These are phyloP conservation scores for Paraconiothyrium sp. DNA, from an alignment of 2,329 filamentous ascomycete genomes.

Conservation along the genomic window DNA sequence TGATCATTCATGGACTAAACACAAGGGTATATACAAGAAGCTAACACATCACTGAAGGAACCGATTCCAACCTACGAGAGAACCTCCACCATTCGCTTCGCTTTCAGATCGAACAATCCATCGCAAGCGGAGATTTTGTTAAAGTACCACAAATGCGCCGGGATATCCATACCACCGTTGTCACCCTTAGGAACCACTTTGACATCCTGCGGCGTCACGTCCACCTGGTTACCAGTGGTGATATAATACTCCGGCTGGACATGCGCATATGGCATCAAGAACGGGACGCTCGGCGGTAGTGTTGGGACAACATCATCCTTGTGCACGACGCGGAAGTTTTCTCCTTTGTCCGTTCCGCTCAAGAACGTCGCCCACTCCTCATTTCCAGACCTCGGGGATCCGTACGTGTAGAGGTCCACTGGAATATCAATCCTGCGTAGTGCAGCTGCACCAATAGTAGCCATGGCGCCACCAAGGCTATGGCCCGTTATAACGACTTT, in stretches of 20 bases:
- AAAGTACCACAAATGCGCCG: slow-evolving; percentile 50
- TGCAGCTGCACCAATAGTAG: slow-evolving; percentile 66
- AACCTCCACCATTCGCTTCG: slow-evolving; percentile 23
- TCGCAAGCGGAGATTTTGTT: slow-evolving; percentile 45
- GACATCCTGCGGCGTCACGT: slow-evolving; percentile 33
- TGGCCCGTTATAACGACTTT: slow-evolving; percentile 70
- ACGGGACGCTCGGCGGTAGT: slow-evolving; percentile 64
- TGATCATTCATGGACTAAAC: neutral
- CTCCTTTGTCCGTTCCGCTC: slow-evolving; percentile 60
- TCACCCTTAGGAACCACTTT: slow-evolving; percentile 40
- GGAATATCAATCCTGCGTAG: slow-evolving; percentile 60
- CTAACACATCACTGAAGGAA: neutral
- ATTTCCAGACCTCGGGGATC: slow-evolving; percentile 73
- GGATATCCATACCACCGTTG: slow-evolving; percentile 43
- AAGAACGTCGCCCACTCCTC: slow-evolving; percentile 64
- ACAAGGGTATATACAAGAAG: slow-evolving; percentile 10
- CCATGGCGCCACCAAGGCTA: slow-evolving; percentile 73
- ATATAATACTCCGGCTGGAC: slow-evolving; percentile 69
- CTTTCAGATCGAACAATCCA: slow-evolving; percentile 37
- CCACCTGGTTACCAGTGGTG: slow-evolving; percentile 32
- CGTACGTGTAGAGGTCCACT: slow-evolving; percentile 72
- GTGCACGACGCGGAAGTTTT: slow-evolving; percentile 73
- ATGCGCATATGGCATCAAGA: slow-evolving; percentile 67
- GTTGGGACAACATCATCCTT: slow-evolving; percentile 72
- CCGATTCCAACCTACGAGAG: neutral